phyloP scores from a whole-genome alignment of 2,329 filamentous ascomycete species.

The Ampelomyces quisqualis region DNA sequence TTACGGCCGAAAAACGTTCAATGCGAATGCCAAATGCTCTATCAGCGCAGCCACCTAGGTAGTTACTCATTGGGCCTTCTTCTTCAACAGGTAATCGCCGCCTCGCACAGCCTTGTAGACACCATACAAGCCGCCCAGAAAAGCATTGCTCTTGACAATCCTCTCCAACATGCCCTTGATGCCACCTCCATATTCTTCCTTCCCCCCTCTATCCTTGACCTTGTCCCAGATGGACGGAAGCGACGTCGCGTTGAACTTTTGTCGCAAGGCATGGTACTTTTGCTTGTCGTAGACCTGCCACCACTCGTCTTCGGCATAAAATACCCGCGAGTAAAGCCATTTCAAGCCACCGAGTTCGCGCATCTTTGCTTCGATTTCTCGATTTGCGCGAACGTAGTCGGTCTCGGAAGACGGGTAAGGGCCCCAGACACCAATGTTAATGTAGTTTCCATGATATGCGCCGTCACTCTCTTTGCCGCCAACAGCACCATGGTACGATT shows the following conservation, averaged over 20 bases:
- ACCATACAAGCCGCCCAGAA: slow-evolving; percentile 45
- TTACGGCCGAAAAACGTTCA: too few species aligned
- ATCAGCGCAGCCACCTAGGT: neutral
- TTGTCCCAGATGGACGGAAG: slow-evolving; percentile 72
- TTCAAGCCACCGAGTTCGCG: slow-evolving; percentile 73
- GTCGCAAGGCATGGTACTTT: slow-evolving; percentile 64
- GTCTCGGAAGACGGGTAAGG: slow-evolving; percentile 60
- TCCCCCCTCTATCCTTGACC: slow-evolving; percentile 47
- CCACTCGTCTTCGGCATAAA: slow-evolving; percentile 73
- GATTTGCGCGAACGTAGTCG: slow-evolving; percentile 69
- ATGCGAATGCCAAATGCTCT: neutral
- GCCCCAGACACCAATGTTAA: slow-evolving; percentile 68
- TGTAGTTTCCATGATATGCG: slow-evolving; percentile 25
- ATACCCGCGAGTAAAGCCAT: slow-evolving; percentile 85
- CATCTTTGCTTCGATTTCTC: slow-evolving; percentile 69
- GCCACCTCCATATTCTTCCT: slow-evolving; percentile 16
- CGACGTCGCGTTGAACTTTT: slow-evolving; percentile 62
- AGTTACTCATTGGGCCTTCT: slow-evolving; percentile 11
- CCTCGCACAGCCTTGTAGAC: slow-evolving; percentile 40
- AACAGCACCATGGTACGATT: slow-evolving; percentile 8
- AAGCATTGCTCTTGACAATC: slow-evolving; percentile 26
- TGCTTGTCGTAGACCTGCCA: slow-evolving; percentile 62
- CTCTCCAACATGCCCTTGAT: slow-evolving; percentile 27
- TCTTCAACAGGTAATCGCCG: slow-evolving; percentile 36
- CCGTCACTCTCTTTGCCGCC: slow-evolving; percentile 5